Base-by-base conservation (phyloP, 495 filamentous ascomycete genomes). In the Penicillium herquei region DNA sequence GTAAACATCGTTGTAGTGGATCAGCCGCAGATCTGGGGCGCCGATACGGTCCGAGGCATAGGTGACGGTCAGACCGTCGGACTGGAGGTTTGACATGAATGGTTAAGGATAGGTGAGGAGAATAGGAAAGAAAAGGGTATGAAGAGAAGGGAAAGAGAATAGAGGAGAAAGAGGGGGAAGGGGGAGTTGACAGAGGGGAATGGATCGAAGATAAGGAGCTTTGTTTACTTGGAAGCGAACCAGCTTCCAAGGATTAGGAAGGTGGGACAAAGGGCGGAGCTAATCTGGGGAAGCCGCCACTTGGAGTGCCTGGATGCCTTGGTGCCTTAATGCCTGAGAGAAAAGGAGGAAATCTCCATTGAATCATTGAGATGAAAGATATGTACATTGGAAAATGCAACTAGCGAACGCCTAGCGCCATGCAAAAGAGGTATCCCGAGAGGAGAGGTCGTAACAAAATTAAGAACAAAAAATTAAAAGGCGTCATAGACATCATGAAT, bases 1-100 rank as follows among this genome's bases (percentile, higher is more conserved):
- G 70, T 96, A 96, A 49, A 88, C 90, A 70, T 96, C 91, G 71
- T 96, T 96, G 76, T 86, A 96, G 75, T 96, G 92, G 45, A 96
- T 73, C 31, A 96, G 66, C 30, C 92, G 84, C 26, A 96, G 74
- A 70, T 88, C 87, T 14, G 90, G 90, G 30, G 81, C 67, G 16
- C 77, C 78, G 13, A 67, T 71, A 7, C 70, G 71, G 10, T 77
- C 76, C 17, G 80, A 84, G 48, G 75, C 70, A 65, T 81, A 83
- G 8, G 81, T 87, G 52, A 76, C 62, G 52, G 76, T 72, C 9
- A 70, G 55, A 43, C 75, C 75, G 59, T 73, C 71, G 12, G 55
- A 61, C 17, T 70, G 62, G 14, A 72, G 43, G 16, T 45, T 42
- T 46, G 66, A 63, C 71, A 74, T 76, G 57, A 43, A 52, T 14